phyloP scores from a whole-genome alignment of 805 yeast species.

The Pichia cephalocereana region DNA sequence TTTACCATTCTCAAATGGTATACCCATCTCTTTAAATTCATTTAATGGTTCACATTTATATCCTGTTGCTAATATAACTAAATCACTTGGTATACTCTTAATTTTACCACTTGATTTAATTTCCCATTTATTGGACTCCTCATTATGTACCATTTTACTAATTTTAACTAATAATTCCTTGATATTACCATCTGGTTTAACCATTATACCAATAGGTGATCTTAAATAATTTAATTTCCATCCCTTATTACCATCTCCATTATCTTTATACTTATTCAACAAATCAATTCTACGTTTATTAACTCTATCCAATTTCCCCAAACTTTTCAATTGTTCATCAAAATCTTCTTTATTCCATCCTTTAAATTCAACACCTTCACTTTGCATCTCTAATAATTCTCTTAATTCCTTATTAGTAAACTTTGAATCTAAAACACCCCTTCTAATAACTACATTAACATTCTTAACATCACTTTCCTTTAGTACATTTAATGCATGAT shows the following conservation, averaged over 20 bases:
- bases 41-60: constrained; percentile 58
- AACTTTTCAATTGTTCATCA: constrained; percentile 20
- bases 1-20: constrained; percentile 41
- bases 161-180: constrained; percentile 39
- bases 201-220: constrained; percentile 50
- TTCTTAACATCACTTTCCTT: constrained; percentile 43
- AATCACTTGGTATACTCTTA: constrained; percentile 38
- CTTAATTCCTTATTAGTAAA: constrained; percentile 89
- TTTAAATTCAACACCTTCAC: constrained; percentile 31
- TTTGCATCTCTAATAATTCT: constrained; percentile 62
- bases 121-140: constrained; percentile 26
- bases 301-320: constrained; percentile 36
- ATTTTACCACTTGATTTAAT: constrained; percentile 17
- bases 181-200: constrained; percentile 28
- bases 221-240: constrained; percentile 70
- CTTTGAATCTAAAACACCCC: constrained; percentile 80
- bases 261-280: constrained; percentile 37
- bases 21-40: constrained; percentile 44
- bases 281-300: constrained; percentile 59
- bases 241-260: constrained; percentile 16
- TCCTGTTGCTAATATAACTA: constrained; percentile 77
- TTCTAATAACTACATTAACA: constrained; percentile 71
- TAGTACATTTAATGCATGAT: constrained; percentile 48
- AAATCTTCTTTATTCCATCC: constrained; percentile 36
- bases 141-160: constrained; percentile 30